phyloP scores from a whole-genome alignment of 352 stramenopile species.

The Globisporangium abappressorium region DNA sequence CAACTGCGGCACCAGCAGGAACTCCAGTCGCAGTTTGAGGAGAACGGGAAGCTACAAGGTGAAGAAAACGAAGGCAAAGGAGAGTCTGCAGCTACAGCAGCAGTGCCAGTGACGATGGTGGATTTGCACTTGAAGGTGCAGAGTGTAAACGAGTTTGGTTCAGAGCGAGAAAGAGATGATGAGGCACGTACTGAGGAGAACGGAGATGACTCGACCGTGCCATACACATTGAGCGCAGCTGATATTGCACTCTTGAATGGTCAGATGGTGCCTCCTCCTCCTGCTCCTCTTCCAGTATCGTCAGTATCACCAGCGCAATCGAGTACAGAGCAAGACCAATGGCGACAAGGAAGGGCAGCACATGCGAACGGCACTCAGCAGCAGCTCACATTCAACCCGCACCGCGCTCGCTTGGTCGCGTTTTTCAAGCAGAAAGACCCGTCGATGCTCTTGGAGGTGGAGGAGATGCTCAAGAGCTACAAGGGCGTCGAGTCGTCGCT shows the following conservation, averaged over 20 bases:
- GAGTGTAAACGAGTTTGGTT: background rate
- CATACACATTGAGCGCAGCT: conserved; percentile 65
- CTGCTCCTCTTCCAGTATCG: background rate
- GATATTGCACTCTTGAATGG: conserved; percentile 80
- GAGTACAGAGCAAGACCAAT: background rate
- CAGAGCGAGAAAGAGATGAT: background rate
- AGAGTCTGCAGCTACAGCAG: conserved; percentile 1
- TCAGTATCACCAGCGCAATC: background rate
- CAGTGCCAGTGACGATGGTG: background rate
- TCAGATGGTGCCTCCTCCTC: conserved; percentile 11
- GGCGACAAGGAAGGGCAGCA: background rate
- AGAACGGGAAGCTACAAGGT: background rate
- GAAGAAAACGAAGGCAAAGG: conserved; percentile 17
- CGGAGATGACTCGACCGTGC: conserved; percentile 25
- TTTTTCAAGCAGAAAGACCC: conserved; percentile 71
- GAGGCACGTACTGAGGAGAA: background rate
- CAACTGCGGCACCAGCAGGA: conserved; percentile 24
- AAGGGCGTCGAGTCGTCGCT: conserved; percentile 66
- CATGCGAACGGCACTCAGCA: conserved; percentile 6
- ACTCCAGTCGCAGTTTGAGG: conserved; percentile 16
- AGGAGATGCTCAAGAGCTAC: conserved; percentile 79
- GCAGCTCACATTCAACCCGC: conserved; percentile 28
- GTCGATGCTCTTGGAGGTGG: conserved; percentile 58
- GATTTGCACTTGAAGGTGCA: background rate
- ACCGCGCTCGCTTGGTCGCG: conserved; percentile 44